phyloP scores from a whole-genome alignment of 2,329 filamentous ascomycete species.

The Keithomyces neogunnii region DNA sequence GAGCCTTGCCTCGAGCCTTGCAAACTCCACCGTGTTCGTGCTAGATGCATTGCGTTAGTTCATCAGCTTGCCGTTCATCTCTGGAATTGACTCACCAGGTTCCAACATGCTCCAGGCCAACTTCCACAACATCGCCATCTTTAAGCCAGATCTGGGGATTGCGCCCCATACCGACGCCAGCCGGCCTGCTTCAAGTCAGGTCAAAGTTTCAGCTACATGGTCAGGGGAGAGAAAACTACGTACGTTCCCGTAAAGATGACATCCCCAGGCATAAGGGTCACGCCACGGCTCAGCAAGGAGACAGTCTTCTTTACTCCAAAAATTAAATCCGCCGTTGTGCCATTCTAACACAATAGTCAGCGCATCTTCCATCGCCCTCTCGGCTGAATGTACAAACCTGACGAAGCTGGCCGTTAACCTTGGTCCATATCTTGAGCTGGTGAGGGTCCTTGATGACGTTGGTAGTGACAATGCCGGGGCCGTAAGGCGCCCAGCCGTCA shows the following conservation, averaged over 20 bases:
- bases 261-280: constrained; percentile 55
- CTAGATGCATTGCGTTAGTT: constrained; percentile 17
- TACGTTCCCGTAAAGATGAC: constrained; percentile 59
- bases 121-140: constrained; percentile 62
- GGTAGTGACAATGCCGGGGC: constrained; percentile 59
- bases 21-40: constrained; percentile 37
- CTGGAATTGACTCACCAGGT: constrained; percentile 30
- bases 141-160: constrained; percentile 60
- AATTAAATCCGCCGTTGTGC: constrained; percentile 53
- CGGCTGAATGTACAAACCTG: constrained; percentile 31
- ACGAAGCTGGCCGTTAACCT: constrained; percentile 48
- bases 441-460: constrained; percentile 49
- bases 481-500: constrained; percentile 67
- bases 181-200: constrained; percentile 35
- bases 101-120: constrained; percentile 58
- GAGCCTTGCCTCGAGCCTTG: background rate
- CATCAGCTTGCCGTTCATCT: background rate
- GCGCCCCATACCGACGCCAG: constrained; percentile 63
- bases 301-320: constrained; percentile 53
- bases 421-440: constrained; percentile 45
- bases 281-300: constrained; percentile 51
- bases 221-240: constrained; percentile 16
- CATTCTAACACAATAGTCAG: constrained; percentile 27
- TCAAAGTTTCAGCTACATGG: background rate
- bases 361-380: background rate